Conservation (phyloP, 352 stramenopile species). For the Elongisporangium undulatum region DNA sequence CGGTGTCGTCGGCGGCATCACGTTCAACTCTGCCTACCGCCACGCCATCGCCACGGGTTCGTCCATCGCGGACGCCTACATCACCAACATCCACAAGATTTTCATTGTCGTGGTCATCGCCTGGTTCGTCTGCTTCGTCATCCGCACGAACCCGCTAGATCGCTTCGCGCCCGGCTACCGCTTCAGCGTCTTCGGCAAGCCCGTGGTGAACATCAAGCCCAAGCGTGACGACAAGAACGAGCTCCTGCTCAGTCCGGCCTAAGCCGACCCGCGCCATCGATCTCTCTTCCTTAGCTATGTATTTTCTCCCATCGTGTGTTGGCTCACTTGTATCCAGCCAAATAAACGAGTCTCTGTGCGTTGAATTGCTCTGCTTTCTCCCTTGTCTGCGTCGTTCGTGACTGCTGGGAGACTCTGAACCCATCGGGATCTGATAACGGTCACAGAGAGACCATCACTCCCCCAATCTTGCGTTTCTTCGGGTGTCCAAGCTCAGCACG, state of each 20-base stretch:
- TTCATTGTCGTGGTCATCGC: conserved; percentile 53
- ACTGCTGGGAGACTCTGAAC: too few species aligned
- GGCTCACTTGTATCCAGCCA: not conserved
- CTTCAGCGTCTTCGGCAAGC: conserved; percentile 52
- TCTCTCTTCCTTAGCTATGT: not conserved
- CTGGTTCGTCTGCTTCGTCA: conserved; percentile 49
- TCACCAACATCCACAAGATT: conserved; percentile 61
- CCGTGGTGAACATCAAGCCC: conserved; percentile 51
- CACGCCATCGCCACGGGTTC: conserved; percentile 24
- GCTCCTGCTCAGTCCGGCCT: conserved; percentile 4
- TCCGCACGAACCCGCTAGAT: conserved; percentile 59
- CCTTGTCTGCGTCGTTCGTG: too few species aligned
- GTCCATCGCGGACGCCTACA: conserved; percentile 48
- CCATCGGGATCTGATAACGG: too few species aligned
- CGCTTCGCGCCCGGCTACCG: conserved; percentile 64
- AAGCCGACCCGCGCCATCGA: too few species aligned
- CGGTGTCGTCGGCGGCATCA: conserved; percentile 65
- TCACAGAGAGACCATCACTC: too few species aligned
- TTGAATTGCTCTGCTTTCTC: not conserved
- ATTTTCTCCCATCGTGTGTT: not conserved
- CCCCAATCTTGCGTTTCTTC: too few species aligned
- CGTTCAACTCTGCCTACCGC: conserved; percentile 60
- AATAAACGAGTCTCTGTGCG: not conserved
- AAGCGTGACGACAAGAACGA: conserved; percentile 30
- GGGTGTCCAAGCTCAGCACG: too few species aligned